Conservation (phyloP, 208 protist genomes). For the Tritrichomonas foetus region DNA sequence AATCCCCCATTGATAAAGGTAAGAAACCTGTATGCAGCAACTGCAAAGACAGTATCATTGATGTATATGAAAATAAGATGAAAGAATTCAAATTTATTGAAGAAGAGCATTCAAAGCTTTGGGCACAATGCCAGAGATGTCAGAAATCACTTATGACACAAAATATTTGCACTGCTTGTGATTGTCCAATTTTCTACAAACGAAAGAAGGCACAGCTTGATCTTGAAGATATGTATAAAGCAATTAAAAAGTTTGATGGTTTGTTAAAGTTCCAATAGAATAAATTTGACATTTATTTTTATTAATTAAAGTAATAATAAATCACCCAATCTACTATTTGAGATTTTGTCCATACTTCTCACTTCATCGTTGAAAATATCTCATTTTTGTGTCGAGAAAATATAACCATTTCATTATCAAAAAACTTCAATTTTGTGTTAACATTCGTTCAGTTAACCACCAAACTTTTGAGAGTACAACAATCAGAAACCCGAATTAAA, state of each 20-base stretch:
- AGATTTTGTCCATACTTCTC: too few relatives aligned
- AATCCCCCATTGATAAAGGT: neutral
- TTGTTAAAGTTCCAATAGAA: constrained; percentile 41
- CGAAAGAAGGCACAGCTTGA: constrained; percentile 98
- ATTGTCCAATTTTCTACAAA: constrained; percentile 99
- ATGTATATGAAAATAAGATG: constrained; percentile 81
- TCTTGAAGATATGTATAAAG: constrained; percentile 75
- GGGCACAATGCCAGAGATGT: constrained; percentile 98
- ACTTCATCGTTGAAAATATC: too few relatives aligned
- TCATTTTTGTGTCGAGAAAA: too few relatives aligned
- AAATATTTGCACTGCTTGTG: constrained; percentile 76
- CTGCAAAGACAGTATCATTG: constrained; percentile 62
- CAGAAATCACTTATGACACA: constrained; percentile 82
- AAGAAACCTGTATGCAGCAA: neutral
- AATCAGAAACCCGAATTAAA: too few relatives aligned
- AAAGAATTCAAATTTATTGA: constrained; percentile 81
- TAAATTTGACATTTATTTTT: too few relatives aligned
- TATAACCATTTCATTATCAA: too few relatives aligned
- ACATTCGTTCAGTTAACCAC: too few relatives aligned
- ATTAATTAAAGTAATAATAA: too few relatives aligned
- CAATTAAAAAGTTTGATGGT: constrained; percentile 80
- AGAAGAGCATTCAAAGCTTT: constrained; percentile 83
- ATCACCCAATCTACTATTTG: too few relatives aligned
- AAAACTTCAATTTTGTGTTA: too few relatives aligned
- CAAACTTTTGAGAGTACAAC: too few relatives aligned